These are phyloP conservation scores for Epichloe sp. DNA, from an alignment of 2,329 filamentous ascomycete genomes.

Conservation along the genomic window DNA sequence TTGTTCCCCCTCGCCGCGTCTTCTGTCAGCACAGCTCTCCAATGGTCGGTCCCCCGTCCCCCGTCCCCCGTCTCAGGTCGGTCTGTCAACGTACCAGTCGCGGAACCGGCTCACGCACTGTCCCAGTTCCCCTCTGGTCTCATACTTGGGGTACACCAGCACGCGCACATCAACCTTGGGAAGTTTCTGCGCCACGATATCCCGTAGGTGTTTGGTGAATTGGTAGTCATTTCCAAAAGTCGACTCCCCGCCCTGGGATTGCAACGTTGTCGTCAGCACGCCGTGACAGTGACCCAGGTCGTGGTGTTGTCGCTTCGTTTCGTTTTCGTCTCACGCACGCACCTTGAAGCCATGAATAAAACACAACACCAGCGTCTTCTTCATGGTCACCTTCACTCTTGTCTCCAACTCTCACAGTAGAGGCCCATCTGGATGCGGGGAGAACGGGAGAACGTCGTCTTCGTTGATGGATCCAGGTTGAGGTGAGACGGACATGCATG, in stretches of 20 bases:
- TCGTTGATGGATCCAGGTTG: too few species aligned
- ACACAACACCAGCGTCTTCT: slow-evolving; percentile 67
- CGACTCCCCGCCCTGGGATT: slow-evolving; percentile 53
- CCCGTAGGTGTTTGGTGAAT: slow-evolving; percentile 61
- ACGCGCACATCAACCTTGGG: slow-evolving; percentile 55
- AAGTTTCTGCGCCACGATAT: slow-evolving; percentile 49
- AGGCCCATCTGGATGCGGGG: background rate
- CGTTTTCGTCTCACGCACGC: slow-evolving; percentile 4
- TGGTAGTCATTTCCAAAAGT: slow-evolving; percentile 55
- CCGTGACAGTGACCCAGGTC: too few species aligned
- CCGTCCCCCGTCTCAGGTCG: too few species aligned
- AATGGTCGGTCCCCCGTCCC: too few species aligned
- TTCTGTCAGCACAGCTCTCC: too few species aligned
- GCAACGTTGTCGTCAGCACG: background rate
- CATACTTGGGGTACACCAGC: slow-evolving; percentile 66
- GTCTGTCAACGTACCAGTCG: slow-evolving; percentile 45
- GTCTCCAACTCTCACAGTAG: background rate
- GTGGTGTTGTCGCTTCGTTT: too few species aligned
- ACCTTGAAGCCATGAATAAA: slow-evolving; percentile 87
- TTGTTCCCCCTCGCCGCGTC: too few species aligned
- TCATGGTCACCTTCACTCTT: slow-evolving; percentile 22
- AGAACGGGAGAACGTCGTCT: background rate
- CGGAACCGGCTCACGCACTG: slow-evolving; percentile 61
- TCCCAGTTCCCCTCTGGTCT: slow-evolving; percentile 65
- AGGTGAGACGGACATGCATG: background rate